Conservation (phyloP, 768 basidiomycete species). For the Chiua virens region DNA sequence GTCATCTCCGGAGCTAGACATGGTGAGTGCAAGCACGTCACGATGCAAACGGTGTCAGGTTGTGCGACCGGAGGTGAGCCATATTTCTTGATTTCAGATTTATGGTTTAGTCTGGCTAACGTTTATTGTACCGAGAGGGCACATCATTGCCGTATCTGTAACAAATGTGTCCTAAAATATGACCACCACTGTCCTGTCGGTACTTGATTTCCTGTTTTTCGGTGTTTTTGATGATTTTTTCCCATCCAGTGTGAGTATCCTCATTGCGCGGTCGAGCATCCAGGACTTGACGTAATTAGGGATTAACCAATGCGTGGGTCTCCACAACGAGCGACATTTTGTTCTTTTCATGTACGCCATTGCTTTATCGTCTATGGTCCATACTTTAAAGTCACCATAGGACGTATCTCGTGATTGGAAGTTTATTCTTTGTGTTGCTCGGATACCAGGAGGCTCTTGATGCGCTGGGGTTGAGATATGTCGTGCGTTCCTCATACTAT, state of each 20-base stretch:
- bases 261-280: not conserved
- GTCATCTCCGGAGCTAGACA: conserved; percentile 43
- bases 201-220: conserved; percentile 18
- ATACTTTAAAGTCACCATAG: conserved; percentile 38
- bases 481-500: conserved; percentile 33
- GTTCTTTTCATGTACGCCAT: conserved; percentile 83
- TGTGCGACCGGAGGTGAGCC: conserved; percentile 74
- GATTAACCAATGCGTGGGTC: conserved; percentile 97
- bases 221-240: not conserved
- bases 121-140: conserved; percentile 58
- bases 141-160: conserved; percentile 92
- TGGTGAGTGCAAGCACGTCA: conserved; percentile 56
- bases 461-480: conserved; percentile 54
- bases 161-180: conserved; percentile 85
- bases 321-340: conserved; percentile 96
- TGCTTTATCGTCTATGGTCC: not conserved
- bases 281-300: conserved; percentile 43
- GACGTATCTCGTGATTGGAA: conserved; percentile 75
- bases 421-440: conserved; percentile 56
- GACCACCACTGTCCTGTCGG: conserved; percentile 90
- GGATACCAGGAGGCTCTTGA: conserved; percentile 64
- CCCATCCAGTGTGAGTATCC: conserved; percentile 38
- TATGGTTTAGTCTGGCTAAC: conserved; percentile 11
- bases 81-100: not conserved
- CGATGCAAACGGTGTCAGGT: conserved; percentile 70